Percentiles rank a stretch among this genome's conserved stretches.
Conservation (phyloP, 2,329 filamentous ascomycete genomes). For the Clonostachys solani region DNA sequence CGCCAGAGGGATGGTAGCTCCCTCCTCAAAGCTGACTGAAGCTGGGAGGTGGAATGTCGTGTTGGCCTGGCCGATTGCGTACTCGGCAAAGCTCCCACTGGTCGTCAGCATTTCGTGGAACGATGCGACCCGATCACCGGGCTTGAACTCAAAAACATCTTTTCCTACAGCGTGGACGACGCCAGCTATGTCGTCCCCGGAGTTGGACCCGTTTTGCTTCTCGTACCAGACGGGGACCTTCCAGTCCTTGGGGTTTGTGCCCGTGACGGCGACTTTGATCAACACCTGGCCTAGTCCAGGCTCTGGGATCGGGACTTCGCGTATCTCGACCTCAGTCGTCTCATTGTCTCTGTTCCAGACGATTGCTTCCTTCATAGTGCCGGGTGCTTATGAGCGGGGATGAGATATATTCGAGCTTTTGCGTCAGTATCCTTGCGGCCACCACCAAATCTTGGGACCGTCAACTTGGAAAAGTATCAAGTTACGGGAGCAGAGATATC, state of each 20-base stretch:
- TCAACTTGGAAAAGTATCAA: too few relatives aligned
- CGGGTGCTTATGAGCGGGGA: too few relatives aligned
- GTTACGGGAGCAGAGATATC: too few relatives aligned
- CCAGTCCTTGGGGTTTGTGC: slow-evolving; percentile 16
- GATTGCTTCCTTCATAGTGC: too few relatives aligned
- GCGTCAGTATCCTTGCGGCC: too few relatives aligned
- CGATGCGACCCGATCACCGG: slow-evolving; percentile 48
- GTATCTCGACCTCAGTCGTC: slow-evolving; percentile 1
- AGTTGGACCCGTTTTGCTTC: slow-evolving; percentile 3
- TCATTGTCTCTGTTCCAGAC: too few relatives aligned
- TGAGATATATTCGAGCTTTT: too few relatives aligned
- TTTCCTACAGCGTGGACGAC: slow-evolving; percentile 43
- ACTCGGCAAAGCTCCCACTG: slow-evolving; percentile 56
- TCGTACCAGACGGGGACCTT: slow-evolving; percentile 3
- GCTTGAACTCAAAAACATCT: slow-evolving; percentile 36
- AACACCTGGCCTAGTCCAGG: slow-evolving; percentile 12
- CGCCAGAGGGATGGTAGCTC: slow-evolving; percentile 51
- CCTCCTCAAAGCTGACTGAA: slow-evolving; percentile 48
- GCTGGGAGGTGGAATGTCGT: slow-evolving; percentile 52
- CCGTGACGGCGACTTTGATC: slow-evolving; percentile 10
- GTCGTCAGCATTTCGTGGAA: slow-evolving; percentile 11
- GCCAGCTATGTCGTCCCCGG: slow-evolving; percentile 31
- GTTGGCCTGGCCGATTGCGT: slow-evolving; percentile 49
- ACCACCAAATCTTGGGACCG: too few relatives aligned
- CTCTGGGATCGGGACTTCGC: slow-evolving; percentile 4